Base-by-base conservation (phyloP, 495 filamentous ascomycete genomes). In the Zalerion maritima region DNA sequence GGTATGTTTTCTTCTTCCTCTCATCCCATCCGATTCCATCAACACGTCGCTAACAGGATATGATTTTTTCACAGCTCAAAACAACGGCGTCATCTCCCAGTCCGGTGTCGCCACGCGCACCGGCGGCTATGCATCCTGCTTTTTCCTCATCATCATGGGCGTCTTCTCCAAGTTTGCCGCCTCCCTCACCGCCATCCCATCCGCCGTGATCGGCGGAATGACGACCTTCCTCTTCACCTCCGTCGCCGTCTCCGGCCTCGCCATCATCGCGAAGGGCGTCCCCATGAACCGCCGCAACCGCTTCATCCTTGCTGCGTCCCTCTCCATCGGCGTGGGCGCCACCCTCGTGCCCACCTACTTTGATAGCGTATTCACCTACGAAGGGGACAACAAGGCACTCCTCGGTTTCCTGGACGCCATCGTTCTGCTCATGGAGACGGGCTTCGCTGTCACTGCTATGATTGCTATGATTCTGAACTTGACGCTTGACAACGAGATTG, bases 91-190 rank as follows among this genome's bases (percentile, higher is more conserved):
- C 33, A 92, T 94, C 37, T 76, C 82, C 4, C 62, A 92, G 13
- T 92, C 84, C 2, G 70, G 81, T 13, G 93, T 85, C 50, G 85
- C 85, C 0, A 94, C 89, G 52, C 71, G 85, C 27, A 80, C 71
- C 8, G 85, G 85, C 3, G 85, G 85, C 7, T 93, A 83, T 37
- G 64, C 57, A 38, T 68, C 59, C 42, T 74, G 64, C 58, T 58
- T 84, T 42, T 93, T 91, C 63, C 63, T 94, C 12, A 54, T 94
- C 30, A 47, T 93, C 47, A 84, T 86, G 78, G 85, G 85, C 23
- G 60, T 93, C 38, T 91, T 93, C 53, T 73, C 82, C 33, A 93
- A 93, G 40, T 91, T 93, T 49, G 82, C 85, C n/a, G 84, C 86
- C 1, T 67, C 81, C 1, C 68, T 93, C 1, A 78, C 87, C 6